Conservation (phyloP, 2,329 filamentous ascomycete genomes). For the Aspergillus ochraceus region DNA sequence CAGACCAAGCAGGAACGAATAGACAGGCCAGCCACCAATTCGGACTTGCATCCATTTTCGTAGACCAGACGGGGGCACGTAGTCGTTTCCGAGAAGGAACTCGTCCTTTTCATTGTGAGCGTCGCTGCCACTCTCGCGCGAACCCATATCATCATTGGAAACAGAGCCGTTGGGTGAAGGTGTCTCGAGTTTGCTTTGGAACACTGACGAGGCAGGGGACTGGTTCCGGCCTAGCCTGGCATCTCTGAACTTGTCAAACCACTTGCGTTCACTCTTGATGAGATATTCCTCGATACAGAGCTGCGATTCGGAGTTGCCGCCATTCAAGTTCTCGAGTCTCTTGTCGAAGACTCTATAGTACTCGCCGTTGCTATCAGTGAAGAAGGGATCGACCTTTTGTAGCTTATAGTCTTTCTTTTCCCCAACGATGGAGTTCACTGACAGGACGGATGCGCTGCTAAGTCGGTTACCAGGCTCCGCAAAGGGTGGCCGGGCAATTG, state of each 20-base stretch:
- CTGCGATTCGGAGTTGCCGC: constrained; percentile 57
- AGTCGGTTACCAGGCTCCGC: constrained; percentile 33
- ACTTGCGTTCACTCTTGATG: constrained; percentile 65
- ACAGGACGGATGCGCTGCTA: constrained; percentile 51
- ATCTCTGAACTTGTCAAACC: constrained; percentile 61
- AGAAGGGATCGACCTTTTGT: constrained; percentile 67
- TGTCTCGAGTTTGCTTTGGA: constrained; percentile 31
- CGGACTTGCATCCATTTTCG: constrained; percentile 57
- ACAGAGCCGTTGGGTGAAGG: constrained; percentile 41
- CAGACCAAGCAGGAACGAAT: constrained; percentile 61
- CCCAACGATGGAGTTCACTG: constrained; percentile 58
- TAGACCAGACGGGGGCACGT: constrained; percentile 57
- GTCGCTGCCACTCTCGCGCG: constrained; percentile 36
- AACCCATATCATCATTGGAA: constrained; percentile 39
- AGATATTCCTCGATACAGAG: constrained; percentile 67
- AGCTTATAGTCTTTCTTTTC: constrained; percentile 63
- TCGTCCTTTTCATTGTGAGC: constrained; percentile 49
- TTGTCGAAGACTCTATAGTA: constrained; percentile 61
- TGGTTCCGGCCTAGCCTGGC: constrained; percentile 57
- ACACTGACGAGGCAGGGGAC: constrained; percentile 38
- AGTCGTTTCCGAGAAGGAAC: constrained; percentile 57
- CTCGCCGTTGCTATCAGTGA: constrained; percentile 63
- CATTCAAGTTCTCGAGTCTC: constrained; percentile 56
- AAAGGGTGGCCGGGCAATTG: constrained; percentile 25
- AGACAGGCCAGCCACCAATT: constrained; percentile 64